Evolutionary conservation across 176 grass and related monocot species (phyloP), one percentile per base, ranked within the genome.

Genomic region (Paspalum vaginatum): DNA sequence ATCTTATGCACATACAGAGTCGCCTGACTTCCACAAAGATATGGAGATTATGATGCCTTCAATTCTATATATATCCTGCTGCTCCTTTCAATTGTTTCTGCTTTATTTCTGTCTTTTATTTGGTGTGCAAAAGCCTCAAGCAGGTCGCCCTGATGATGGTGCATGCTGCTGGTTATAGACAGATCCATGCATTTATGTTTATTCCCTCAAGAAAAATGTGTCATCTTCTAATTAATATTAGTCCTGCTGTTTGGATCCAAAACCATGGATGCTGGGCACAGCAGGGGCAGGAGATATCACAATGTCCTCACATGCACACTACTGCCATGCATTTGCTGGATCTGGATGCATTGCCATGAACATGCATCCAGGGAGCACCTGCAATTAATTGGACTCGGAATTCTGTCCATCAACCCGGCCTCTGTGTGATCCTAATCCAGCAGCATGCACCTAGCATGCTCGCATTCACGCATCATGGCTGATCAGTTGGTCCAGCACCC

Each of bases 11-110:
- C 20, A 42, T 51, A 68, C 4, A 12, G 18, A 61, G 16, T 61
- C 47, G 58, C 66, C 62, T 85, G 75, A 85, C 83, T 78, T 11
- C 52, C 75, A 85, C 56, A 24, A 73, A 78, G 56, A 85, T 63
- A 78, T 11, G 44, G 27, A 55, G 72, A 26, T 47, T 68, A 70
- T 84, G 64, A 61, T 78, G 27, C 20, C 38, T 37, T 14, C 38
- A 46, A 47, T 66, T 21, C 40, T 85, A 32, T 61, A 27, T 27
- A 21, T 61, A 27, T 26, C 9, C 11, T 58, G 21, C 55, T 21
- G 8, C 9, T 61, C 24, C 25, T 9, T 59, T 22, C 9, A 25
- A 11, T 22, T 60, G 24, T 60, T 61, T 61, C 11, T 61, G 24
- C 15, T 25, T 7, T 32, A 32, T 32, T 32, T 61, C 15, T 61